Base-by-base conservation (phyloP, 805 yeast species). In the Maudiozyma serrabonitensis region DNA sequence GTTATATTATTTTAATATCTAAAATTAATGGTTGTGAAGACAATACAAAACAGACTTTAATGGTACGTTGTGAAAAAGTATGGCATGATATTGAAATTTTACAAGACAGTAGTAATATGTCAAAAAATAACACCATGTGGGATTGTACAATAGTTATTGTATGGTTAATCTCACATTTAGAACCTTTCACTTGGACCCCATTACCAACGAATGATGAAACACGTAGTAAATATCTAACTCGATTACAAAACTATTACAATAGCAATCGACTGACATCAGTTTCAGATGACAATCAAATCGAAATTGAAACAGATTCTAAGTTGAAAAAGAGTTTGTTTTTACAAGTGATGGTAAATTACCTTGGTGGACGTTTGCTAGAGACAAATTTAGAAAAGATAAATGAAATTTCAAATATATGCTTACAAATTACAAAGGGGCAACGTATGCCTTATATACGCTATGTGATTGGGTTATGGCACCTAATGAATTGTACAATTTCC, bases 401-500 rank as follows among this genome's bases (percentile, higher is more conserved):
- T 41, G 53, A 53, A 40, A 52, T 64, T 6, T 64, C 69, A 9
- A 55, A 50, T 18, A 43, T 50, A 7, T 63, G 67, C 43, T 66
- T 63, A 47, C 58, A 59, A n/a, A 45, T 63, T 15, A 53, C 60
- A 6, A 60, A 54, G 39, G 55, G 50, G 28, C 60, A 57, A 26
- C 15, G 18, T 37, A 54, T 55, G n/a, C 49, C 50, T 6, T 40
- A 49, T 4, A 46, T 63, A 28, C 50, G 55, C 15, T 66, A 64
- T 50, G 47, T 63, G 2, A 47, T 57, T 9, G 69, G 69, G 5
- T 43, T 63, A 32, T 64, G 68, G 66, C 67, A 64, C 51, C 41
- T 66, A 37, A 57, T 57, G 50, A 66, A 64, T 47, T 54, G 66
- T 45, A 65, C 68, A 2, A 47, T 65, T 6, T 59, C 65, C 1